These are phyloP conservation scores for Acanthamoeba rhysodes DNA, from an alignment of 208 protist genomes.

Conservation along the genomic window DNA sequence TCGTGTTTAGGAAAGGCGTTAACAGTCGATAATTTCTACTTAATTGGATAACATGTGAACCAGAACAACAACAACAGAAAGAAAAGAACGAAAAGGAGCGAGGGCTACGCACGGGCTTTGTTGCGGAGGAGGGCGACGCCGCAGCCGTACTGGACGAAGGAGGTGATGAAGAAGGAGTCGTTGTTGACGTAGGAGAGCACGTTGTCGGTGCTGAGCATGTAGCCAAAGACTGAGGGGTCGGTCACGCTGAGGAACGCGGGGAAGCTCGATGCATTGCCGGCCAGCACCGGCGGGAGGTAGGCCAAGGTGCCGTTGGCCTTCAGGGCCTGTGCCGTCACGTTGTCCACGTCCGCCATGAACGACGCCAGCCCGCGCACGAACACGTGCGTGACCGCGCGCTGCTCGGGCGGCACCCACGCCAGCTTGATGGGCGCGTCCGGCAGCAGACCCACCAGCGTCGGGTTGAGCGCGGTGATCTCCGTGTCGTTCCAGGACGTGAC, in stretches of 20 bases:
- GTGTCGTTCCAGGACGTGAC: conserved; percentile 28
- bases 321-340: neutral
- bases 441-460: neutral
- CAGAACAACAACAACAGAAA: neutral
- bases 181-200: conserved; percentile 53
- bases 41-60: neutral
- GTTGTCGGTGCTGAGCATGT: conserved; percentile 2
- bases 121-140: neutral
- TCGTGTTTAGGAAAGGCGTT: neutral
- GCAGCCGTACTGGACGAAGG: neutral
- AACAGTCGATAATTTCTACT: neutral
- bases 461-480: conserved; percentile 21
- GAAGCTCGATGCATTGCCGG: neutral
- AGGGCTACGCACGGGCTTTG: neutral
- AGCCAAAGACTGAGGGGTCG: neutral
- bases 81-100: too few species aligned
- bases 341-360: conserved; percentile 28
- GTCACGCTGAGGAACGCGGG: neutral
- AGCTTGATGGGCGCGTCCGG: neutral
- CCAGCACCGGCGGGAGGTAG: conserved; percentile 4
- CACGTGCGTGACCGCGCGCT: neutral
- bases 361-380: conserved; percentile 29
- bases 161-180: neutral
- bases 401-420: neutral
- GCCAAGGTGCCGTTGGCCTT: neutral